A percentile compares a stretch with the other conserved stretches of the same genome.
phyloP scores from a whole-genome alignment of 2,329 filamentous ascomycete genomes.

The Blastomyces silverae region DNA sequence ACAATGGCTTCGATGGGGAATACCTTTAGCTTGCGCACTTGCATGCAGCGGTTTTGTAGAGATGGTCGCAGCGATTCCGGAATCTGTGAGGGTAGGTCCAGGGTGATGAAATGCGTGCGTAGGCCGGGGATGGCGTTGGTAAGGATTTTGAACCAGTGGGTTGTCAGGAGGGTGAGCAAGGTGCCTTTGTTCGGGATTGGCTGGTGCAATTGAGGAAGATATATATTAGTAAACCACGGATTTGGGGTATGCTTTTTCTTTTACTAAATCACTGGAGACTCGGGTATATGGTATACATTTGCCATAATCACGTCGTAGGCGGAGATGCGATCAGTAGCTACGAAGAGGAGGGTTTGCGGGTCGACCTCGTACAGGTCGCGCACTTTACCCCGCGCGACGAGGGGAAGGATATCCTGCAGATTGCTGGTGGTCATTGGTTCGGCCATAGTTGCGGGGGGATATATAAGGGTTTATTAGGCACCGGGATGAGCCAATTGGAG shows the following conservation, averaged over 20 bases:
- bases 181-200: constrained; percentile 62
- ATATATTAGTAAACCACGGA: background rate
- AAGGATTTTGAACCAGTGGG: constrained; percentile 62
- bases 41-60: constrained; percentile 65
- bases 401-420: constrained; percentile 40
- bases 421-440: constrained; percentile 39
- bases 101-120: constrained; percentile 57
- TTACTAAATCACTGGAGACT: background rate
- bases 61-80: constrained; percentile 45
- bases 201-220: constrained; percentile 32
- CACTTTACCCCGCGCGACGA: constrained; percentile 63
- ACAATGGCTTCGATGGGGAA: constrained; percentile 78
- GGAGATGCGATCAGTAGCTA: constrained; percentile 83
- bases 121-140: constrained; percentile 51
- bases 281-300: constrained; percentile 50
- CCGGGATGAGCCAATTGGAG: background rate
- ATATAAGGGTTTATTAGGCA: background rate
- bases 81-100: constrained; percentile 49
- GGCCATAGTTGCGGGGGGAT: constrained; percentile 26
- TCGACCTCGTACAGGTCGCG: constrained; percentile 72
- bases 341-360: constrained; percentile 66
- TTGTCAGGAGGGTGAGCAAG: constrained; percentile 60
- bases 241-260: background rate
- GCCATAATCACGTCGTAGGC: constrained; percentile 89
- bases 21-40: constrained; percentile 64